Percentiles rank a stretch among this genome's conserved stretches.
These are phyloP conservation scores for Lindgomyces ingoldianus DNA, from an alignment of 495 filamentous ascomycete genomes.

Conservation along the genomic window DNA sequence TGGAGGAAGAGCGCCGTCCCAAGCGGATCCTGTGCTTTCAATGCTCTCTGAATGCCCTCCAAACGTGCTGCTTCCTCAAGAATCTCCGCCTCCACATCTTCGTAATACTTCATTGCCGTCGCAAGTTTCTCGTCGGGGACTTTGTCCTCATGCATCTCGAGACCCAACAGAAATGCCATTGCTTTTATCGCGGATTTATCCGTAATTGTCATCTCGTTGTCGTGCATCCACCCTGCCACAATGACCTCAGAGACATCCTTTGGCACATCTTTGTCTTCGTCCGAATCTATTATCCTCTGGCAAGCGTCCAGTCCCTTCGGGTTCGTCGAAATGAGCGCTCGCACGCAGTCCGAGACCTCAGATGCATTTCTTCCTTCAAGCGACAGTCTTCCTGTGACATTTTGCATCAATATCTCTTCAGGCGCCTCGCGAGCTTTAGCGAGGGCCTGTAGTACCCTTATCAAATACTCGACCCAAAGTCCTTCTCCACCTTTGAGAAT, in stretches of 20 bases:
- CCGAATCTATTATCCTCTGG: slow-evolving; percentile 11
- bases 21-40: slow-evolving; percentile 25
- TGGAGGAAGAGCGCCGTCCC: slow-evolving; percentile 27
- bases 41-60: slow-evolving; percentile 7
- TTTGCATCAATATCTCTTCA: slow-evolving; percentile 25
- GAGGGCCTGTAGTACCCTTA: slow-evolving; percentile 15
- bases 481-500: slow-evolving; percentile 25
- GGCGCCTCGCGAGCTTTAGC: neutral
- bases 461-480: slow-evolving; percentile 9
- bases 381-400: slow-evolving; percentile 1
- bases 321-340: neutral
- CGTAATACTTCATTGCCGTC: slow-evolving; percentile 18
- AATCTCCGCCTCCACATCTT: slow-evolving; percentile 9
- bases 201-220: neutral
- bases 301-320: slow-evolving; percentile 18
- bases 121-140: slow-evolving; percentile 17
- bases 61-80: slow-evolving; percentile 25
- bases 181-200: slow-evolving; percentile 21
- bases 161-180: slow-evolving; percentile 8
- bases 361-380: slow-evolving; percentile 9
- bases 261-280: slow-evolving; percentile 2
- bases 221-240: slow-evolving; percentile 22
- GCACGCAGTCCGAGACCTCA: slow-evolving; percentile 4
- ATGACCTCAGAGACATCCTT: neutral
- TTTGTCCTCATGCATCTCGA: slow-evolving; percentile 11